Percentiles rank a stretch among this genome's conserved stretches.
phyloP scores from a whole-genome alignment of 345 rosid genomes.

The Pseudoturritis turrita region DNA sequence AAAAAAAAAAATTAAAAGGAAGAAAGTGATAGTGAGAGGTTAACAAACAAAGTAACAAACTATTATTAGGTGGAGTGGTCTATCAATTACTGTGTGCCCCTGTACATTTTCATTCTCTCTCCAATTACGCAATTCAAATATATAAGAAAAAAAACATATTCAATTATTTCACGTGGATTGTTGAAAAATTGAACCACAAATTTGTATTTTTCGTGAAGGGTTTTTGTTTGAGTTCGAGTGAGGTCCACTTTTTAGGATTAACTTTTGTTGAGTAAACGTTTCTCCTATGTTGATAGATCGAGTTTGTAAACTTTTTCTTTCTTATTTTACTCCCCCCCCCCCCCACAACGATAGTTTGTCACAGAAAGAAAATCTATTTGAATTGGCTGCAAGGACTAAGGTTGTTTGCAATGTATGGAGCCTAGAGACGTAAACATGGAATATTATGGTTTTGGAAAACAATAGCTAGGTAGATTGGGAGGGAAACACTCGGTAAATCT shows the following conservation, averaged over 20 bases:
- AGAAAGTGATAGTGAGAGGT: conserved; percentile 13
- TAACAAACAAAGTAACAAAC: conserved; percentile 14
- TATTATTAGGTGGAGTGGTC: conserved; percentile 15
- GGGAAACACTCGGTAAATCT: not conserved
- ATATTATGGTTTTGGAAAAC: not conserved
- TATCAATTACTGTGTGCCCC: not conserved
- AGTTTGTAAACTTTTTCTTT: not conserved
- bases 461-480: not conserved
- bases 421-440: not conserved
- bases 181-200: not conserved
- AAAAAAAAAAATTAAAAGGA: not conserved
- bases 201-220: not conserved
- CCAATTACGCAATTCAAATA: not conserved
- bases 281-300: not conserved
- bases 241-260: not conserved
- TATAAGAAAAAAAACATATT: not conserved
- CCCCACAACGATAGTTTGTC: not conserved
- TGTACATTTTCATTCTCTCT: not conserved
- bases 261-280: not conserved
- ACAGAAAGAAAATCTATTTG: not conserved
- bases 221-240: not conserved
- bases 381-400: not conserved
- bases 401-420: not conserved
- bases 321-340: too few species aligned
- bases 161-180: not conserved